Conservation (phyloP, 441 rosid species). For the Rhodomyrtus psidioides region DNA sequence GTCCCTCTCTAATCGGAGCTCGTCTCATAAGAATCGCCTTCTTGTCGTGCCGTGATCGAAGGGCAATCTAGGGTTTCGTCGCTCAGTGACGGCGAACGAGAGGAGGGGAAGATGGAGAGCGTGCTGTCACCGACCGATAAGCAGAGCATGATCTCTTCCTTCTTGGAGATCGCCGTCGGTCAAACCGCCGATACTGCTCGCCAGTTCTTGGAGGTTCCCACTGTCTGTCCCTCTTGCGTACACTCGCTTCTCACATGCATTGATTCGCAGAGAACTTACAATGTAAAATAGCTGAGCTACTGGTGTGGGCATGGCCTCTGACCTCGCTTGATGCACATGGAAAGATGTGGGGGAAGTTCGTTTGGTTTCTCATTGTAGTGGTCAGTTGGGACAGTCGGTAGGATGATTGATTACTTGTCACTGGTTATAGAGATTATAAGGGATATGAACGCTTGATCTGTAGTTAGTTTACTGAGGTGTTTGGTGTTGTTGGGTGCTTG, state of each 20-base stretch:
- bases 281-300: background rate
- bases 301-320: background rate
- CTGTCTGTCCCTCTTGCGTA: background rate
- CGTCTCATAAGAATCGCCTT: background rate
- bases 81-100: background rate
- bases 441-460: background rate
- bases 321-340: background rate
- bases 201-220: constrained; percentile 74
- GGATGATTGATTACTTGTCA: background rate
- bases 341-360: background rate
- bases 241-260: background rate
- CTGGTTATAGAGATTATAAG: background rate
- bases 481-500: background rate
- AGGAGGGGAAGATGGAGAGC: constrained; percentile 28
- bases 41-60: background rate
- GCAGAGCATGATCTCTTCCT: constrained; percentile 75
- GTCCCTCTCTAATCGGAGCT: background rate
- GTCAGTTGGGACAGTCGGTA: background rate
- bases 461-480: background rate
- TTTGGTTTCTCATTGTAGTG: background rate
- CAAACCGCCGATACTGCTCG: constrained; percentile 77
- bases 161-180: constrained; percentile 96
- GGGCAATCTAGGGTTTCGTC: constrained; percentile 6
- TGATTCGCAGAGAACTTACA: background rate
- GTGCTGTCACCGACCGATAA: constrained; percentile 44